These are phyloP conservation scores for Orbilia brochopaga DNA, from an alignment of 2,329 filamentous ascomycete genomes.

Conservation along the genomic window DNA sequence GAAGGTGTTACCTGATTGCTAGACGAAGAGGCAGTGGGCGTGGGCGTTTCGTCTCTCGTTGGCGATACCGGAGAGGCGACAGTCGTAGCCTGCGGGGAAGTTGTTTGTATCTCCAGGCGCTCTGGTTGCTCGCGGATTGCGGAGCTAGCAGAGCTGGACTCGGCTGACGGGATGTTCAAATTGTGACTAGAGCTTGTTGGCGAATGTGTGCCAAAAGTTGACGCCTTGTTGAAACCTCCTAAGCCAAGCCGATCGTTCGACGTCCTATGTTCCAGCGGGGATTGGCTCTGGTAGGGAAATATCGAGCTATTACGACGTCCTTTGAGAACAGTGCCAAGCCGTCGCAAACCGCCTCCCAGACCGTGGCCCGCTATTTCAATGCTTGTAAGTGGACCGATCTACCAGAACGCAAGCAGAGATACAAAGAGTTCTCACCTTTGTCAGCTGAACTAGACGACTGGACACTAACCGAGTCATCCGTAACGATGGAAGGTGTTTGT, in stretches of 20 bases:
- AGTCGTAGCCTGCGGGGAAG: conserved; percentile 22
- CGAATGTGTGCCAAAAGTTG: conserved; percentile 29
- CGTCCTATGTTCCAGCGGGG: conserved; percentile 49
- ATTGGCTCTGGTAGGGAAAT: conserved; percentile 52
- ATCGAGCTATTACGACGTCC: conserved; percentile 54
- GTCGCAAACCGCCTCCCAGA: conserved; percentile 53
- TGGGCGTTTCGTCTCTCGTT: conserved; percentile 21
- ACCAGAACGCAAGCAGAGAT: background rate
- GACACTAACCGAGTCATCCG: conserved; percentile 65
- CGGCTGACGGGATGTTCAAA: conserved; percentile 36
- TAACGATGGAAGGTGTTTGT: conserved; percentile 58
- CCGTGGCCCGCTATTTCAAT: conserved; percentile 16
- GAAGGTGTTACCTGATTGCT: conserved; percentile 24
- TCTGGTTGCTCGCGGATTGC: conserved; percentile 26
- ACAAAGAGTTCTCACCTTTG: conserved; percentile 31
- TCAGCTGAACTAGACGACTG: conserved; percentile 62
- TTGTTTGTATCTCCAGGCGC: conserved; percentile 25
- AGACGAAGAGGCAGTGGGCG: conserved; percentile 24
- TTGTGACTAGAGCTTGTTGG: conserved; percentile 41
- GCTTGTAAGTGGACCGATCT: background rate
- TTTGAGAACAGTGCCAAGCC: conserved; percentile 56
- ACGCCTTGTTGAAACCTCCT: conserved; percentile 33
- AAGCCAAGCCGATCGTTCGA: conserved; percentile 46
- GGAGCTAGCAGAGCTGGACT: conserved; percentile 12
- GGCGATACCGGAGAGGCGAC: conserved; percentile 22